These are phyloP conservation scores for Pyrenophora tritici-repentis DNA, from an alignment of 2,329 filamentous ascomycete genomes.

Conservation along the genomic window DNA sequence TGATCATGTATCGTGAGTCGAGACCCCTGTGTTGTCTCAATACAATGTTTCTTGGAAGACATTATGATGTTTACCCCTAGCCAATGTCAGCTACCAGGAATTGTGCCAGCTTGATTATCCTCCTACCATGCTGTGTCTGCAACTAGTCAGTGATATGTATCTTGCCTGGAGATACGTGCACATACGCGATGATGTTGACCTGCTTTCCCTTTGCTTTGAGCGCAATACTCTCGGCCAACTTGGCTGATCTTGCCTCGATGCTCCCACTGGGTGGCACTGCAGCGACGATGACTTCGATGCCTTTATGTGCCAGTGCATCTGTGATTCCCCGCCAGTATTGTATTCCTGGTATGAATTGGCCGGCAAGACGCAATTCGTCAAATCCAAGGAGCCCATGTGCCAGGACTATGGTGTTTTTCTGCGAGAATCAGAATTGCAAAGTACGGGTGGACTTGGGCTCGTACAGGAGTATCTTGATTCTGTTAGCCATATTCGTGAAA, in stretches of 20 bases:
- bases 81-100: slow-evolving; percentile 22
- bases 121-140: slow-evolving; percentile 60
- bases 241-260: slow-evolving; percentile 62
- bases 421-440: slow-evolving; percentile 31
- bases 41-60: neutral
- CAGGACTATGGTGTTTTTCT: slow-evolving; percentile 64
- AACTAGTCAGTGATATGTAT: slow-evolving; percentile 17
- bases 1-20: slow-evolving; percentile 69
- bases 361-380: slow-evolving; percentile 63
- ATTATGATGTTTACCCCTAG: slow-evolving; percentile 44
- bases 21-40: slow-evolving; percentile 56
- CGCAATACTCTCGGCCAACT: slow-evolving; percentile 59
- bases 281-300: slow-evolving; percentile 65
- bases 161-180: slow-evolving; percentile 6
- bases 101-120: neutral
- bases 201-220: slow-evolving; percentile 59
- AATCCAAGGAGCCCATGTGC: slow-evolving; percentile 71
- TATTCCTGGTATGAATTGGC: slow-evolving; percentile 60
- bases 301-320: slow-evolving; percentile 61
- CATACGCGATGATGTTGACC: slow-evolving; percentile 69
- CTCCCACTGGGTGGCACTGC: slow-evolving; percentile 63
- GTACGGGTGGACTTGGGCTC: slow-evolving; percentile 22
- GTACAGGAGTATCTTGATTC: slow-evolving; percentile 41
- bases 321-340: slow-evolving; percentile 69
- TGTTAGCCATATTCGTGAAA: slow-evolving; percentile 14